Evolutionary conservation across 2,329 filamentous ascomycete genomes (phyloP).

Genomic region (Fusarium odoratissimum): DNA sequence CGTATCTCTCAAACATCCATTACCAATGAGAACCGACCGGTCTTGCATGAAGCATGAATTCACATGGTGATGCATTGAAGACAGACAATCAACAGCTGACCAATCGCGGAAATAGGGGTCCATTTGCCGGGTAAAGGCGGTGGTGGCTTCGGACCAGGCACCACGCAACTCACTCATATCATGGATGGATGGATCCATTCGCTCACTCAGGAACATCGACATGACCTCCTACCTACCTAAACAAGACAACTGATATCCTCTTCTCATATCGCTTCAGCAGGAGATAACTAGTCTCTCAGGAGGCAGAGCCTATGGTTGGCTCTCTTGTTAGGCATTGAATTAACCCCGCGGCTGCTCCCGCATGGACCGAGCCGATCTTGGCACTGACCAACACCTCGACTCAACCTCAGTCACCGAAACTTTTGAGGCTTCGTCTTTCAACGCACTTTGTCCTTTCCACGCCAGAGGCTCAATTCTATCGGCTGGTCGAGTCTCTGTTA

Average conservation of each 20-base stretch:
- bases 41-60: constrained; percentile 4
- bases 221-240: not conserved
- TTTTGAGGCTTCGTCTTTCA: constrained; percentile 21
- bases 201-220: not conserved
- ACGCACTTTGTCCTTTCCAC: constrained; percentile 2
- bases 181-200: not conserved
- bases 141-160: constrained; percentile 10
- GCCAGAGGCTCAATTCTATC: not conserved
- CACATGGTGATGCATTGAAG: constrained; percentile 3
- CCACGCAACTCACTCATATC: constrained; percentile 13
- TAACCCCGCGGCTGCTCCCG: constrained; percentile 38
- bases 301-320: not conserved
- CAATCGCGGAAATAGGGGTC: constrained; percentile 8
- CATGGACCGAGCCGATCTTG: constrained; percentile 34
- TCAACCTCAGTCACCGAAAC: constrained; percentile 25
- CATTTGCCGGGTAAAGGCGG: constrained; percentile 13
- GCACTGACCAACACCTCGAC: constrained; percentile 15
- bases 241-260: not conserved
- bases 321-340: not conserved
- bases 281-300: not conserved
- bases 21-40: not conserved
- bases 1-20: not conserved
- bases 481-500: not conserved
- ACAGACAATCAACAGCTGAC: constrained; percentile 6
- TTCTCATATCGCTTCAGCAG: not conserved